phyloP scores from a whole-genome alignment of 2,329 filamentous ascomycete species.

The Scolecobasidium constrictum region DNA sequence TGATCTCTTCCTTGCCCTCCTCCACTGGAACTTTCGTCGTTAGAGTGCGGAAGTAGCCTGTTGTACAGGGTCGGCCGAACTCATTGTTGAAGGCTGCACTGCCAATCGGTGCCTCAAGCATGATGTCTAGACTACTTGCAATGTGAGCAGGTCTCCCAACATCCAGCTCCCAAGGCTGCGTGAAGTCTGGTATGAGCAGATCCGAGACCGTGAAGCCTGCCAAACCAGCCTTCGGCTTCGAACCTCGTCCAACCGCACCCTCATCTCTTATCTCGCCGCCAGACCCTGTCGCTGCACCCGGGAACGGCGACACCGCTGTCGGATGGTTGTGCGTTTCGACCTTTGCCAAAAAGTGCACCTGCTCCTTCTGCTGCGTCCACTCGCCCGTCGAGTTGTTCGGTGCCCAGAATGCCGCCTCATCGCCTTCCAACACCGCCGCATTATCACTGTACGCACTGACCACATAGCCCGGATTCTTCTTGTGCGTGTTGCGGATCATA shows the following conservation, averaged over 20 bases:
- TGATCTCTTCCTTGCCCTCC: conserved; percentile 55
- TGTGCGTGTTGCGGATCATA: conserved; percentile 95
- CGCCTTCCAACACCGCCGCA: conserved; percentile 77
- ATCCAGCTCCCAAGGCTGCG: conserved; percentile 82
- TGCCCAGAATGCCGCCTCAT: conserved; percentile 68
- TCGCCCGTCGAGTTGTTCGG: conserved; percentile 77
- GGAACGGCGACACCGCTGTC: conserved; percentile 86
- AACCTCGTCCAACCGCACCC: conserved; percentile 85
- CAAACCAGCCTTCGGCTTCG: conserved; percentile 83
- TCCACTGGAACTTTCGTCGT: conserved; percentile 56
- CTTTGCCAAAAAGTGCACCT: conserved; percentile 80
- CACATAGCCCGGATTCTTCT: conserved; percentile 64
- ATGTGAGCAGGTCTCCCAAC: conserved; percentile 86
- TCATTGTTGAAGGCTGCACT: conserved; percentile 97
- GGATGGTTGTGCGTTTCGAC: conserved; percentile 98
- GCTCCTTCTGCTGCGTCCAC: conserved; percentile 80
- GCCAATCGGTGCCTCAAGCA: conserved; percentile 93
- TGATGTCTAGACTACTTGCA: conserved; percentile 89
- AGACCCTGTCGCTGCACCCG: conserved; percentile 87
- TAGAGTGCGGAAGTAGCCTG: conserved; percentile 86
- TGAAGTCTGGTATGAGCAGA: conserved; percentile 73
- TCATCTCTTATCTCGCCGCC: conserved; percentile 95
- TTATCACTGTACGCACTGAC: conserved; percentile 97
- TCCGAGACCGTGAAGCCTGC: conserved; percentile 93
- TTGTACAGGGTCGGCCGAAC: conserved; percentile 80